Percentiles rank a stretch among this genome's conserved stretches.
Conservation (phyloP, 148 eudicot species). For the Mesembryanthemum crystallinum region DNA sequence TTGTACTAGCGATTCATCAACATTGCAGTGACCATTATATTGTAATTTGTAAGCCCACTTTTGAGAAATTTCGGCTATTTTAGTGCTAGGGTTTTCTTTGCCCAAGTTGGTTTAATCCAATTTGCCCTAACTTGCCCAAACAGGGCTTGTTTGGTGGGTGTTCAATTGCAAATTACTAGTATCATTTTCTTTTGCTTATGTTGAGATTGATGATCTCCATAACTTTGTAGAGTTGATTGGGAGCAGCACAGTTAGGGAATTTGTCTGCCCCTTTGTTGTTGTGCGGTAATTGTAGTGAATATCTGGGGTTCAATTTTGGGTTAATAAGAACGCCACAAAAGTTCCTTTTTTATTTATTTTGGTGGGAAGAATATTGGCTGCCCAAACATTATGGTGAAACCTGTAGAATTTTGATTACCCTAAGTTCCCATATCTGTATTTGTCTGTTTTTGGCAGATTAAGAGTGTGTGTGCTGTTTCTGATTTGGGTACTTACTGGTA, state of each 20-base stretch:
- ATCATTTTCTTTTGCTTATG: background rate
- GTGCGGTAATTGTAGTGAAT: background rate
- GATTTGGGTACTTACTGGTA: conserved; percentile 5
- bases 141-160: background rate
- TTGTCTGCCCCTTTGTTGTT: conserved; percentile 7
- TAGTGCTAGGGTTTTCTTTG: conserved; percentile 21
- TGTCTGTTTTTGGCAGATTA: background rate
- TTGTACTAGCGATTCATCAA: background rate
- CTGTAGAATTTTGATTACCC: background rate
- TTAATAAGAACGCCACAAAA: conserved; percentile 4
- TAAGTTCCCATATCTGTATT: background rate
- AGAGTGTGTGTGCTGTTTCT: conserved; percentile 1
- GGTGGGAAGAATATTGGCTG: background rate
- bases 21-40: conserved; percentile 11
- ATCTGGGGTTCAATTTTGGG: conserved; percentile 9
- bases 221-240: background rate
- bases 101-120: conserved; percentile 12
- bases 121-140: conserved; percentile 4
- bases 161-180: conserved; percentile 8
- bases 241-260: background rate
- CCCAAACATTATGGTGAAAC: background rate
- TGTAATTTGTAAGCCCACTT: background rate
- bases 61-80: conserved; percentile 5
- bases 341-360: background rate
- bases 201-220: background rate